Conservation (phyloP, 192 early-diverging fungal species). For the Coemansia sp. region DNA sequence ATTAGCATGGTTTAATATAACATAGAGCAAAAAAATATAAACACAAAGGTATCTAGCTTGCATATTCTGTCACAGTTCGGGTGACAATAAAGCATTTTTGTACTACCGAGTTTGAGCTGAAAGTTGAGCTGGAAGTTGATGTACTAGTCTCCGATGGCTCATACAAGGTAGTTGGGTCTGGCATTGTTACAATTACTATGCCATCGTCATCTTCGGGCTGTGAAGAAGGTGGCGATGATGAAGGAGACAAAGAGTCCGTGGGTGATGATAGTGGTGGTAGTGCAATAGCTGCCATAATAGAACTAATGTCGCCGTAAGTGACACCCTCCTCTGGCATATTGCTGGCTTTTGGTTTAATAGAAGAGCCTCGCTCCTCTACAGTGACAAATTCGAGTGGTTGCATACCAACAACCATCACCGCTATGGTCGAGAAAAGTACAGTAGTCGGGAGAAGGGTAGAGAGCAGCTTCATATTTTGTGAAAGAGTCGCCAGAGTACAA, state of each 20-base stretch:
- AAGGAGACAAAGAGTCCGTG: not conserved
- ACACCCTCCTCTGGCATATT: not conserved
- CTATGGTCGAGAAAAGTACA: not conserved
- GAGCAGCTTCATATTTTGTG: not conserved
- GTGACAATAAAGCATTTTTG: slow-evolving; percentile 10
- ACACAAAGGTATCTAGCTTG: not conserved
- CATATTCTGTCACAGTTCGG: not conserved
- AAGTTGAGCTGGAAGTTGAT: not conserved
- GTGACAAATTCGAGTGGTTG: not conserved
- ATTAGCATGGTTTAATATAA: not conserved
- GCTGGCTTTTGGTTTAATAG: not conserved
- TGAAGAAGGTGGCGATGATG: not conserved
- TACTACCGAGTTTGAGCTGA: not conserved
- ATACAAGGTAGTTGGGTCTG: not conserved
- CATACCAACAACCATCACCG: not conserved
- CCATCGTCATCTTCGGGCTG: not conserved
- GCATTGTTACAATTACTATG: not conserved
- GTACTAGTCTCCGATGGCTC: not conserved
- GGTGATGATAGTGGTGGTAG: not conserved
- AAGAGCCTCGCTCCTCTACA: not conserved
- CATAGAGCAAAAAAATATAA: not conserved
- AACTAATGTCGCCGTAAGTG: slow-evolving; percentile 7
- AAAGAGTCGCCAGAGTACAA: not conserved
- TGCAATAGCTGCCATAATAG: slow-evolving; percentile 21
- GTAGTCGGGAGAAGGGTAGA: not conserved